Percentiles rank a stretch among this genome's conserved stretches.
Evolutionary conservation across 179 eudicot species (phyloP).

Genomic region (Beta lomatogona): DNA sequence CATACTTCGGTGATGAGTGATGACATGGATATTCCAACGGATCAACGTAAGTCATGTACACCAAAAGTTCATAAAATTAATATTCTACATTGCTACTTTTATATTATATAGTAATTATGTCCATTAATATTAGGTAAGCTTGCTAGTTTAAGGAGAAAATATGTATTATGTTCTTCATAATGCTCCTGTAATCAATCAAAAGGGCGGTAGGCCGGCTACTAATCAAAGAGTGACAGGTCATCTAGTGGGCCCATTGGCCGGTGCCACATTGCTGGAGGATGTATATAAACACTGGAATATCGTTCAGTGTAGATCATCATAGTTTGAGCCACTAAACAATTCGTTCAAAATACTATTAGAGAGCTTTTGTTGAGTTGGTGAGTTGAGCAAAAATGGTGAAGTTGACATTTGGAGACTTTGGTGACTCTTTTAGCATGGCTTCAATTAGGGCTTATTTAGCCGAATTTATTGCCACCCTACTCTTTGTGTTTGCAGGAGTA

Average conservation of each 20-base stretch:
- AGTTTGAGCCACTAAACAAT: neutral
- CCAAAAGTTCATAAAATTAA: neutral
- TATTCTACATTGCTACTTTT: neutral
- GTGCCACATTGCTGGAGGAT: slow-evolving; percentile 17
- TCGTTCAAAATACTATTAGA: neutral
- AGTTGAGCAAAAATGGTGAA: slow-evolving; percentile 33
- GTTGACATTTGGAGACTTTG: slow-evolving; percentile 33
- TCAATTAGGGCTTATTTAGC: slow-evolving; percentile 38
- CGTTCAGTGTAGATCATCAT: slow-evolving; percentile 1
- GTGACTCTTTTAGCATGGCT: slow-evolving; percentile 37
- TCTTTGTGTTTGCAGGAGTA: slow-evolving; percentile 43
- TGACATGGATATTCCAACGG: slow-evolving; percentile 31
- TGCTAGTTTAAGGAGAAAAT: slow-evolving; percentile 15
- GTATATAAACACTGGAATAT: slow-evolving; percentile 33
- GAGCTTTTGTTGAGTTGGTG: neutral
- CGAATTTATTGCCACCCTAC: slow-evolving; percentile 41
- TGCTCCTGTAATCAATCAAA: slow-evolving; percentile 23
- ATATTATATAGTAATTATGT: neutral
- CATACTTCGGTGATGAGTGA: slow-evolving; percentile 14
- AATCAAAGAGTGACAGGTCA: slow-evolving; percentile 31
- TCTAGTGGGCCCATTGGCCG: slow-evolving; percentile 24
- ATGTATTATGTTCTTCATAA: slow-evolving; percentile 17
- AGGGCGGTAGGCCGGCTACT: slow-evolving; percentile 39
- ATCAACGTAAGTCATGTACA: slow-evolving; percentile 14
- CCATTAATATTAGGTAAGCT: slow-evolving; percentile 20